Base-by-base conservation (phyloP, 768 basidiomycete species). In the Pholiota molesta region DNA sequence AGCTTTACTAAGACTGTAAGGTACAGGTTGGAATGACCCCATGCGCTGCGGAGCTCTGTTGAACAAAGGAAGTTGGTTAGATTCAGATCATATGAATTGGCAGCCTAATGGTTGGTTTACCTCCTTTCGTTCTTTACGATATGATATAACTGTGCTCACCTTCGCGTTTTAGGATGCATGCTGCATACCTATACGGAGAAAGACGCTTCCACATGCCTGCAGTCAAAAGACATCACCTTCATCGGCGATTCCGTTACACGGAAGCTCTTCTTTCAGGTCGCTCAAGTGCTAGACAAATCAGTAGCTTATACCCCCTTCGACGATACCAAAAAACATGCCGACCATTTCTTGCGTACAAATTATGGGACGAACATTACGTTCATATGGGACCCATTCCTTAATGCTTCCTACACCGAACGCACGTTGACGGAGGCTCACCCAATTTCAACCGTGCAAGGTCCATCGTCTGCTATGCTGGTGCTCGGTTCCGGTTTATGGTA, bases 401-500 rank as follows among this genome's bases (percentile, higher is more conserved):
- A 96, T 72, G 75, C 80, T 13, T 85, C 90, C 1, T 76, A 78
- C 56, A 81, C 86, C 16, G 69, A 76, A 44, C 69, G 78, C n/a
- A 69, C 86, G 52, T 75, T 91, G 29, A 64, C 58, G 5, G 52
- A 55, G n/a, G 42, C 62, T 21, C 66, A n/a, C 14, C 21, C 31
- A 33, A 54, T 21, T 16, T 33, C 52, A 17, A 33, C 40, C 23
- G 19, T 45, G 8, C 26, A 13, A n/a, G 17, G 47, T 60, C 31
- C 44, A 45, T 29, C 71, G 29, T 69, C 77, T 0, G 86, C 89
- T 0, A 74, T 97, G 51, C 81, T 95, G 29, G 89, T 96, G 10
- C 72, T 97, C 16, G 95, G 95, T 10, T 88, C 91, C 14, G 95
- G 95, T 0, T 77, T 97, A 39, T 96, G 95, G 95, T 94, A 94